Evolutionary conservation across 768 basidiomycete genomes (phyloP).

Genomic region (Punctularia strigosozonata): DNA sequence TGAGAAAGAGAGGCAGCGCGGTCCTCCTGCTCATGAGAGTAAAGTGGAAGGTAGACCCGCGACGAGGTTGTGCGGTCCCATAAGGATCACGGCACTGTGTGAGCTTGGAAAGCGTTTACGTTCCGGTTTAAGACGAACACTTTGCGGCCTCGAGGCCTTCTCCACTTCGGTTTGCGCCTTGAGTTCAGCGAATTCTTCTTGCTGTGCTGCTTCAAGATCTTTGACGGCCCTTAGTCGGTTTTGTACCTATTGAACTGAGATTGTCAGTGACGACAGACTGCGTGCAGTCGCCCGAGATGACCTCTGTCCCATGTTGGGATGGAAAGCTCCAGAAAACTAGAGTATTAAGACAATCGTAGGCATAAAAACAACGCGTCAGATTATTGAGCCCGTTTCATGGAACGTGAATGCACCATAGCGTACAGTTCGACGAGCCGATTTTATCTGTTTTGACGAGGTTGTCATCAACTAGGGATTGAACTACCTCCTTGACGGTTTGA

Average conservation of each 20-base stretch:
- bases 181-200: constrained; percentile 40
- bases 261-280: background rate
- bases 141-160: constrained; percentile 40
- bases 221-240: constrained; percentile 38
- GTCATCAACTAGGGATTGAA: constrained; percentile 82
- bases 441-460: constrained; percentile 81
- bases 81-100: no score
- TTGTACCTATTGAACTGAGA: constrained; percentile 33
- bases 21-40: constrained; percentile 33
- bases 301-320: constrained; percentile 73
- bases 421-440: constrained; percentile 93
- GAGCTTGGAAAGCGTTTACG: no score
- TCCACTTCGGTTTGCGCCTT: constrained; percentile 36
- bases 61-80: no score
- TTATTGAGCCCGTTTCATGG: constrained; percentile 22
- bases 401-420: no score
- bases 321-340: constrained; percentile 95
- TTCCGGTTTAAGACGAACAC: constrained; percentile 29
- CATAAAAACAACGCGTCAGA: constrained; percentile 7
- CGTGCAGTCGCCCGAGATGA: constrained; percentile 14
- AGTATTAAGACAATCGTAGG: constrained; percentile 14
- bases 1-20: constrained; percentile 42
- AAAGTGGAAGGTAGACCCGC: background rate
- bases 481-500: constrained; percentile 85
- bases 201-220: constrained; percentile 29